phyloP scores from a whole-genome alignment of 176 grass and related monocot genomes.

The Areca catechu region DNA sequence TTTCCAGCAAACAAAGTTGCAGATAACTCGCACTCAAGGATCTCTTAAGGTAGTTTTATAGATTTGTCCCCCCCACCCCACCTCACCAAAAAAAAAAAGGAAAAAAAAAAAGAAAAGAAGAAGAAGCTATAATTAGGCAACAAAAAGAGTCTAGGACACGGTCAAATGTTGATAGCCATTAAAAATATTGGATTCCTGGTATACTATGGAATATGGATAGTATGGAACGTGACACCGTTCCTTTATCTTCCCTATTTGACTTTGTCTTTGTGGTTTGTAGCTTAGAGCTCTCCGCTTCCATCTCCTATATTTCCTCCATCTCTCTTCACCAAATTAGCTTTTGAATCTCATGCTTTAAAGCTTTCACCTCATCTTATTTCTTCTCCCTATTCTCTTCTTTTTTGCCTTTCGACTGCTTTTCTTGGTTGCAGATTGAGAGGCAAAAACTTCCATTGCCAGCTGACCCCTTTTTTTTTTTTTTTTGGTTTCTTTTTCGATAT shows the following conservation, averaged over 20 bases:
- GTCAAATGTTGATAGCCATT: too few species aligned
- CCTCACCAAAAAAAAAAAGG: too few species aligned
- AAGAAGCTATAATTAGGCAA: too few species aligned
- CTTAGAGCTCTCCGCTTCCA: not conserved
- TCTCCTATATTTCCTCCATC: constrained; percentile 57
- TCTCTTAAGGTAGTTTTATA: too few species aligned
- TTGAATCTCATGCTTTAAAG: not conserved
- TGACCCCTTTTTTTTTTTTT: not conserved
- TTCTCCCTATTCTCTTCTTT: not conserved
- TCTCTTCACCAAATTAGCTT: constrained; percentile 6
- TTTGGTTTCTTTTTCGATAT: not conserved
- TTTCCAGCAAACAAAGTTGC: too few species aligned
- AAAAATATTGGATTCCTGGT: too few species aligned
- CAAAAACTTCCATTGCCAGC: not conserved
- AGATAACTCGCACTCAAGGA: too few species aligned
- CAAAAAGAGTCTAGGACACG: too few species aligned
- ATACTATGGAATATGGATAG: too few species aligned
- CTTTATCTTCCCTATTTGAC: constrained; percentile 24
- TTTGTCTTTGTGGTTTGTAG: constrained; percentile 37
- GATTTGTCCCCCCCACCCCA: too few species aligned
- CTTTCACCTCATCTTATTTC: constrained; percentile 4
- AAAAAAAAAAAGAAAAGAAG: too few species aligned
- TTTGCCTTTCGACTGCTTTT: constrained; percentile 4
- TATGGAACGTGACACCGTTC: too few species aligned
- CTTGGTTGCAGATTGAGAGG: not conserved